Base-by-base conservation (phyloP, 2,329 filamentous ascomycete species). In the Epichloe elymi region DNA sequence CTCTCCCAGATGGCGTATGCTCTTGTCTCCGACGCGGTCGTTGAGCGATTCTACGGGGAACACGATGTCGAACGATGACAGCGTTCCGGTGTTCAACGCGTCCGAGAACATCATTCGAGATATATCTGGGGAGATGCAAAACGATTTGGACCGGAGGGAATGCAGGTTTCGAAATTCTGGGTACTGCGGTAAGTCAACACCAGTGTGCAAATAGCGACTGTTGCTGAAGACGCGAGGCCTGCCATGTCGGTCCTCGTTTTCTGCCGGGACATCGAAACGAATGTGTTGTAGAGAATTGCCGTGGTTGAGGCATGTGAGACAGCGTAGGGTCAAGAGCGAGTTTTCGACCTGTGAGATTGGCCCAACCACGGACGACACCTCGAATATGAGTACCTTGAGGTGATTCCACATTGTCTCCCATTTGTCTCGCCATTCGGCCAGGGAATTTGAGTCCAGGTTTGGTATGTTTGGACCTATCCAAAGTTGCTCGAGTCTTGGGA, bases 51-150 rank as follows among this genome's bases (percentile, higher is more conserved):
- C 59, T 1, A 60, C 56, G 2, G 64, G 65, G 50, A 70, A 70
- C 2, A 64, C 60, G 17, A 70, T 60, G 50, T 69, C 68, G 14
- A 70, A 58, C 0, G 63, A 63, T 33, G 62, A 57, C 4, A 71
- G 57, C 14, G 58, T 64, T 20, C 61, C 58, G 1, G 55, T 53
- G 15, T 51, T 46, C 14, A 70, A 49, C 10, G 66, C 51, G 15
- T 56, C 51, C 10, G 52, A 50, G 17, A 69, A 57, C 10, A 62
- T 51, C 1, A 50, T 54, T 36, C 58, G 53, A 7, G 64, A 58
- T 5, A 51, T 57, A 12, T 52, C 30, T 4, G 64, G 62, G 1
- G 58, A 50, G 17, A 64, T 54, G 17, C 59, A 52, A 19, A 61
- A 57, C 1, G 57, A 53, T 5, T 57, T 56, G 1, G 68, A 57